Evolutionary conservation across 2,329 filamentous ascomycete genomes (phyloP).

Genomic region (Penicillium sp.): DNA sequence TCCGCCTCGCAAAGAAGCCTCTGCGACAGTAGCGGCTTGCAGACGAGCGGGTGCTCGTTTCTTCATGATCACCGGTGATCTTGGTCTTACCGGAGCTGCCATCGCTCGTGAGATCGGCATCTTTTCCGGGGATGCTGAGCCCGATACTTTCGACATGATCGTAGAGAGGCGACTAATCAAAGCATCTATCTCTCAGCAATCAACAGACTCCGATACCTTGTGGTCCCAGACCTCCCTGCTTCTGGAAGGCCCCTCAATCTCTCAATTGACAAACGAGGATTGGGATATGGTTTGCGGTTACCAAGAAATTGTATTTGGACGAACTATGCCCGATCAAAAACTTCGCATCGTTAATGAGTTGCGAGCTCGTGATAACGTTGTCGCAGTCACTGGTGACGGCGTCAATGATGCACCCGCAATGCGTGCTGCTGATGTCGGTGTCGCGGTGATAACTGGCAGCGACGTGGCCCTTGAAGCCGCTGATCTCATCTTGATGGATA

Average conservation of each 20-base stretch:
- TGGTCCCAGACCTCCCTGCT: conserved; percentile 52
- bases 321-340: conserved; percentile 47
- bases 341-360: conserved; percentile 45
- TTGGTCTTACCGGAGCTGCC: conserved; percentile 41
- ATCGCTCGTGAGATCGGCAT: conserved; percentile 46
- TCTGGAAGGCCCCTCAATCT: conserved; percentile 66
- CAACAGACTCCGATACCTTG: too few relatives aligned
- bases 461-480: conserved; percentile 45
- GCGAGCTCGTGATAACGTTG: conserved; percentile 38
- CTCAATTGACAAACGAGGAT: conserved; percentile 64
- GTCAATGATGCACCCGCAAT: conserved; percentile 39
- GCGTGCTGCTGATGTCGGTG: conserved; percentile 33
- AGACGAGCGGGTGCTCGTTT: conserved; percentile 40
- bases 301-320: conserved; percentile 51
- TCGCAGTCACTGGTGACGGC: conserved; percentile 45
- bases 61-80: conserved; percentile 48
- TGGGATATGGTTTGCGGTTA: conserved; percentile 65
- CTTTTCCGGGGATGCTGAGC: conserved; percentile 43
- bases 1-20: conserved; percentile 38
- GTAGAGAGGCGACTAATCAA: too few relatives aligned
- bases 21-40: conserved; percentile 36
- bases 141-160: conserved; percentile 53
- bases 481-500: conserved; percentile 39
- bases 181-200: too few relatives aligned
- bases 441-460: conserved; percentile 40